Evolutionary conservation across 208 protist genomes (phyloP), one percentile per base, ranked within the genome.

Genomic region (Trypanosoma boissoni): DNA sequence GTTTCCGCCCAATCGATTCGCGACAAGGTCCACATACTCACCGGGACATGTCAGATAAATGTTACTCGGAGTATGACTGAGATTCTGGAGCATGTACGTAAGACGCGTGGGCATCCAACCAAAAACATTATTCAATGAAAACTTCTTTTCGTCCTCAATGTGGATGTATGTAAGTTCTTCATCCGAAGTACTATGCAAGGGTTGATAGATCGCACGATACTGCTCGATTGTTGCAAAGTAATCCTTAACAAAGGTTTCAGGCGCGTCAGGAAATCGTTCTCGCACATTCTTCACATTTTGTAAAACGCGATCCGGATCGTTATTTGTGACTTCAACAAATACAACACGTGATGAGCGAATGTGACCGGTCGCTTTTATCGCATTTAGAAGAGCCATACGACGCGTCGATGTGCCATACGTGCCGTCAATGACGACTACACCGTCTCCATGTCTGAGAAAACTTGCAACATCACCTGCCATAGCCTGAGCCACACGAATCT

Each of bases 51-150:
- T 88, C 16, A 95, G 68, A 74, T 95, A 95, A 36, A 95, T 50
- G 53, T 81, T 87, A 34, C 66, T 67, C 5, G 82, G 85, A 7
- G 59, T 68, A 42, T 86, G 83, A 43, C 76, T 87, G 9, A 95
- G 65, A 45, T 95, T 95, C 70, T 95, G 88, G 29, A 95, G 72
- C 85, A 95, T 92, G 57, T 91, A 95, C 7, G 80, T 83, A 7
- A 95, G 63, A 0, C 88, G 74, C 18, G 83, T 83, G 10, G 84
- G 85, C 85, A 92, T 92, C 83, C 84, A 92, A 3, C 88, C 88
- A 16, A 76, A 78, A 34, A 95, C 89, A 74, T 87, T 86, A 62
- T 95, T 95, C 6, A 95, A 69, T 23, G 83, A 85, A 76, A 85
- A 91, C 24, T 59, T 76, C 28, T 69, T 50, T 27, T 72, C 63